Conservation (phyloP, 2,329 filamentous ascomycete species). For the Ceratocystis diversiconidia region DNA sequence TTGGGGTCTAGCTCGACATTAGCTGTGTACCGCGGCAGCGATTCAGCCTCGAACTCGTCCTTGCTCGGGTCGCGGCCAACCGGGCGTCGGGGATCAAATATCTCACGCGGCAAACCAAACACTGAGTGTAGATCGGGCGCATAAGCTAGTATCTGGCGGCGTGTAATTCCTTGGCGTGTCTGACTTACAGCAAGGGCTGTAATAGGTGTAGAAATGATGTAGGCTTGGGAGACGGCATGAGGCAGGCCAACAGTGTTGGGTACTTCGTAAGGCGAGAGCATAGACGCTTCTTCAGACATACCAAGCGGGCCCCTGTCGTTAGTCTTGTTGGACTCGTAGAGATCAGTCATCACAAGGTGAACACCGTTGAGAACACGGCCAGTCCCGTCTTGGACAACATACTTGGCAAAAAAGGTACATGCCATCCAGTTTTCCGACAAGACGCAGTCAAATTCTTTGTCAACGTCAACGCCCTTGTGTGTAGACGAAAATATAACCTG, state of each 20-base stretch:
- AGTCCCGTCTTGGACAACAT: conserved; percentile 39
- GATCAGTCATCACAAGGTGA: conserved; percentile 71
- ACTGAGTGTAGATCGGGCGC: conserved; percentile 61
- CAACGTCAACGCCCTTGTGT: conserved; percentile 59
- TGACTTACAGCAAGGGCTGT: conserved; percentile 69
- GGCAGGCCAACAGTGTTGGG: conserved; percentile 48
- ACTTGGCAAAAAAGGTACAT: conserved; percentile 61
- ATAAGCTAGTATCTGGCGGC: conserved; percentile 65
- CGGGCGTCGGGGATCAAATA: conserved; percentile 76
- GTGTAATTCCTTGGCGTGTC: conserved; percentile 83
- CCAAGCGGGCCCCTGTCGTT: conserved; percentile 76
- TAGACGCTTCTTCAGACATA: conserved; percentile 52
- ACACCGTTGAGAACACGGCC: conserved; percentile 57
- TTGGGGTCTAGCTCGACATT: conserved; percentile 72
- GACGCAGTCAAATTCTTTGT: conserved; percentile 58
- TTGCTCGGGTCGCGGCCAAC: conserved; percentile 70
- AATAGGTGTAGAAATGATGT: conserved; percentile 66
- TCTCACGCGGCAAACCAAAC: conserved; percentile 59
- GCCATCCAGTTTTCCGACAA: conserved; percentile 92
- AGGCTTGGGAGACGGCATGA: conserved; percentile 65
- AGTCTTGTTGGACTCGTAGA: conserved; percentile 71
- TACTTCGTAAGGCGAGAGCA: conserved; percentile 49
- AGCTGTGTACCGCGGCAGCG: conserved; percentile 61
- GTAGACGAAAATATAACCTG: conserved; percentile 57
- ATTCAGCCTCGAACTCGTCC: conserved; percentile 64